Evolutionary conservation across 345 rosid species (phyloP), one percentile per base, ranked within the genome.

Genomic region (Geranium brycei): DNA sequence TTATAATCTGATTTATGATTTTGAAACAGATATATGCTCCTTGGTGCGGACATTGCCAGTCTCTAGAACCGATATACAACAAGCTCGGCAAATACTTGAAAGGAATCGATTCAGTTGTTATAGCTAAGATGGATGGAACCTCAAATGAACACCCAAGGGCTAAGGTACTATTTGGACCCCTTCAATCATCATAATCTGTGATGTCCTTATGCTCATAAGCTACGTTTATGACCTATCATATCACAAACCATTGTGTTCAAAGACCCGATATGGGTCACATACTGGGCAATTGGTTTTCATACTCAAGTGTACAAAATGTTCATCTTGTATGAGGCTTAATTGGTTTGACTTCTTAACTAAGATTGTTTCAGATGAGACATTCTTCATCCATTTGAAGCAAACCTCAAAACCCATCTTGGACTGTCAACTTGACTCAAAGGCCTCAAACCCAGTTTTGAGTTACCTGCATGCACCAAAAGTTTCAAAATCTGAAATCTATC

Each of bases 41-140:
- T 59, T 91, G 99, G 99, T 93, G 99, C 67, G 99, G 99, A 62
- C 99, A 93, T 77, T 93, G 99, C 78, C 96, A 93, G 81, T 69
- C 97, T 41, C 78, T 93, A 30, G 99, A 93, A 76, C 96, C 96
- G 60, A 87, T 84, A 59, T 93, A 91, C 62, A 79, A 84, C 87
- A 93, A 93, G 69, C 96, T 93, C 73, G 99, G 88, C 51, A 87
- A 84, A 79, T 95, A 91, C 80, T 80, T 95, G 56, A 76, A 67
- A 5, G 85, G 71, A 64, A 84, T 95, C 64, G 92, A 95, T 57
- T 91, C 97, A 53, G 62, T 95, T 58, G 87, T 95, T 66, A 83
- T 95, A 63, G 92, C 99, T 47, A 95, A 91, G 89, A 95, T 95
- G 95, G 99, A 95, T 73, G 99, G 99, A 70, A 87, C 99, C 73